Percentiles rank a stretch among this genome's conserved stretches.
These are phyloP conservation scores for Globisporangium nunn DNA, from an alignment of 352 stramenopile species.

Conservation along the genomic window DNA sequence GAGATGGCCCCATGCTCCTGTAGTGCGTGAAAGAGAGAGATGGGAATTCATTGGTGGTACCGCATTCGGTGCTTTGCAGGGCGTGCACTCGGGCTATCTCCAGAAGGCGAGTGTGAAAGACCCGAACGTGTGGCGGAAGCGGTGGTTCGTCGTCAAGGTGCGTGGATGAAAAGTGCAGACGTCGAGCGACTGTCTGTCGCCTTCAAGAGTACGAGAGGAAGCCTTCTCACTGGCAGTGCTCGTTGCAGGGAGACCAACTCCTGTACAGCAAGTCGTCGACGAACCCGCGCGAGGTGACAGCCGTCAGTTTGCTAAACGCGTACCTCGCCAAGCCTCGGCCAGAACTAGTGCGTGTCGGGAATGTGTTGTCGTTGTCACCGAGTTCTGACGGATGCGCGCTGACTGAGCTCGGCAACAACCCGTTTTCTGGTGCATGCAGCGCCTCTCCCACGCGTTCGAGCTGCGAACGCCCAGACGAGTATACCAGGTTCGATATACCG, in stretches of 20 bases:
- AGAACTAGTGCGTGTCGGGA: constrained; percentile 45
- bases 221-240: background rate
- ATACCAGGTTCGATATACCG: constrained; percentile 41
- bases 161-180: background rate
- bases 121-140: constrained; percentile 71
- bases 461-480: constrained; percentile 61
- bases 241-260: constrained; percentile 55
- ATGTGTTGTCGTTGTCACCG: background rate
- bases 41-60: no score
- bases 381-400: no score
- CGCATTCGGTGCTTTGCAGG: constrained; percentile 18
- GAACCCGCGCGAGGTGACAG: constrained; percentile 77
- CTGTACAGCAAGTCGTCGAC: constrained; percentile 81
- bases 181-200: background rate
- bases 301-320: constrained; percentile 70
- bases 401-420: no score
- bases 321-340: constrained; percentile 67
- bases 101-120: constrained; percentile 80
- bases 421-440: constrained; percentile 17
- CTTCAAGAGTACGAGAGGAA: no score
- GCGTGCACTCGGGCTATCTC: constrained; percentile 68
- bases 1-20: no score
- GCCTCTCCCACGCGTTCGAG: constrained; percentile 70
- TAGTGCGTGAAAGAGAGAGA: no score
- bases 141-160: constrained; percentile 83